phyloP scores from a whole-genome alignment of 768 basidiomycete species.

The Macrolepiota fuliginosa region DNA sequence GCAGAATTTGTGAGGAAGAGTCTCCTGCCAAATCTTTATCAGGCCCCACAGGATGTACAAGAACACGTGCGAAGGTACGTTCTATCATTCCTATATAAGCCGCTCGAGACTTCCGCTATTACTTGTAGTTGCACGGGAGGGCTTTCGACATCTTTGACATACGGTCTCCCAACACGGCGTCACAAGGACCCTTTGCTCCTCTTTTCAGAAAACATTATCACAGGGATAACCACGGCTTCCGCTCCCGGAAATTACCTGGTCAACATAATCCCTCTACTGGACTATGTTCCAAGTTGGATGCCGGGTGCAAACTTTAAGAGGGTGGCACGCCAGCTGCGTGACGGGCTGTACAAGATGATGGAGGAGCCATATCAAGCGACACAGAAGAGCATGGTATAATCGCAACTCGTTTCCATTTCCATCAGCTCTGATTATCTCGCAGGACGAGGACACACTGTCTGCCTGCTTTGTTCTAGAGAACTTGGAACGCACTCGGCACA shows the following conservation, averaged over 20 bases:
- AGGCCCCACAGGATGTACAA: slow-evolving; percentile 5
- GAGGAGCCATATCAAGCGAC: neutral
- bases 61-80: slow-evolving; percentile 9
- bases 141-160: neutral
- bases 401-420: neutral
- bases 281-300: slow-evolving; percentile 2
- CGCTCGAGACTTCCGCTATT: slow-evolving; percentile 12
- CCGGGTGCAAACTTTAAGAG: slow-evolving; percentile 1
- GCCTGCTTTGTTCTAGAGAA: neutral
- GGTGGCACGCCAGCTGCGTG: neutral
- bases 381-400: neutral
- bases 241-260: neutral
- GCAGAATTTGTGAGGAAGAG: slow-evolving; percentile 6
- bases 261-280: neutral
- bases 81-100: neutral
- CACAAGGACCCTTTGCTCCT: neutral
- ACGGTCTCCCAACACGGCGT: neutral
- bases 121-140: slow-evolving; percentile 1
- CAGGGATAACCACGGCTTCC: neutral
- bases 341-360: neutral
- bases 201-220: neutral
- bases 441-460: neutral
- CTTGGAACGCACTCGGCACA: too few species aligned
- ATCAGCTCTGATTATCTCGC: neutral
- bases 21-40: slow-evolving; percentile 3